A percentile compares a stretch with the other conserved stretches of the same genome.
Conservation (phyloP, 2,329 filamentous ascomycete species). For the Claviceps cyperi region DNA sequence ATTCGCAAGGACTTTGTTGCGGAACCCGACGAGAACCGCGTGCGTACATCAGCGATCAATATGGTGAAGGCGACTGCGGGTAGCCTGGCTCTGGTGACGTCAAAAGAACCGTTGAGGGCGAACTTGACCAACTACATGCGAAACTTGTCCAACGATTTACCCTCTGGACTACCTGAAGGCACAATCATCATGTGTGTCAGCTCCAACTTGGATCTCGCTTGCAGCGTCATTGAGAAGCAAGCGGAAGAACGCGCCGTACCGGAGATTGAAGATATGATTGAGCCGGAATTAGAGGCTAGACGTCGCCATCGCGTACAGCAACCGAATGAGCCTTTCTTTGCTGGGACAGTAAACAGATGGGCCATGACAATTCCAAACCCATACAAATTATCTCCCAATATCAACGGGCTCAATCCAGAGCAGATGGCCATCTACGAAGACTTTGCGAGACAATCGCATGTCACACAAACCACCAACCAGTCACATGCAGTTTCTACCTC, state of each 20-base stretch:
- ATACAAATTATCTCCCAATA: constrained; percentile 64
- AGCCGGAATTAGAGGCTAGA: constrained; percentile 62
- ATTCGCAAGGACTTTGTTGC: constrained; percentile 94
- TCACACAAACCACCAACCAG: constrained; percentile 37
- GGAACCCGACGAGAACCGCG: constrained; percentile 75
- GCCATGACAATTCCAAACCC: constrained; percentile 87
- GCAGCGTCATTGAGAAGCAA: constrained; percentile 85
- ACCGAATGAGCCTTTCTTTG: constrained; percentile 73
- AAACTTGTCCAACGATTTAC: constrained; percentile 48
- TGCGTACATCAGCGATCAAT: constrained; percentile 74
- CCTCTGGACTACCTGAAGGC: constrained; percentile 78
- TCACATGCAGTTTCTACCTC: constrained; percentile 43
- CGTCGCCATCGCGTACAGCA: constrained; percentile 60
- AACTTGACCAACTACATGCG: constrained; percentile 97
- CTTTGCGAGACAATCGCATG: constrained; percentile 74
- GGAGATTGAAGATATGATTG: constrained; percentile 90
- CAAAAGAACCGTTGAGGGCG: constrained; percentile 88
- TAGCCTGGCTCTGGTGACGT: constrained; percentile 90
- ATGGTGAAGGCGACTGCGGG: constrained; percentile 94
- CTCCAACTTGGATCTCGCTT: constrained; percentile 87
- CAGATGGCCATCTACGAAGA: constrained; percentile 96
- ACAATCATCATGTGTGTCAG: constrained; percentile 98
- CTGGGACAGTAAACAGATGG: constrained; percentile 74
- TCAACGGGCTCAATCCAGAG: constrained; percentile 66
- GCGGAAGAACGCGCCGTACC: constrained; percentile 85